phyloP scores from a whole-genome alignment of 2,329 filamentous ascomycete genomes.

The Botrytis cinerea region DNA sequence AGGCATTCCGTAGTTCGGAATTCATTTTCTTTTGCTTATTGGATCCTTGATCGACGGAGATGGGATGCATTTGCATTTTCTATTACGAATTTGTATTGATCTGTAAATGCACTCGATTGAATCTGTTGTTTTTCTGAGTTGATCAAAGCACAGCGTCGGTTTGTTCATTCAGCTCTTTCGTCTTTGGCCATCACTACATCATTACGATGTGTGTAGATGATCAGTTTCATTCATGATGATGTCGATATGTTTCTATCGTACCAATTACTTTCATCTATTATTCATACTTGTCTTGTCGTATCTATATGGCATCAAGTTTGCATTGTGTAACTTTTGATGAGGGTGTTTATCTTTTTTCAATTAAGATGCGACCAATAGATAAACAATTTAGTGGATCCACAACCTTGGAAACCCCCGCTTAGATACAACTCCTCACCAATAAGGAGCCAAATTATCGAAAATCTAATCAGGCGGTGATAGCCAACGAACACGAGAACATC shows the following conservation, averaged over 20 bases:
- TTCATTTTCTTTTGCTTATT: not conserved
- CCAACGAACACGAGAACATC: not conserved
- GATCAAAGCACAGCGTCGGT: not conserved
- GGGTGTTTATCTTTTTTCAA: conserved; percentile 6
- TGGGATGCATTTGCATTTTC: conserved; percentile 10
- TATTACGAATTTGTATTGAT: conserved; percentile 15
- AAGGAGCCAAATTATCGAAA: not conserved
- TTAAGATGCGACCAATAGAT: conserved; percentile 21
- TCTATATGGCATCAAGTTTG: not conserved
- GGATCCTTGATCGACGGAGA: conserved; percentile 8
- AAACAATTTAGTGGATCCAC: conserved; percentile 18
- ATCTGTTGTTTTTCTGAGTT: conserved; percentile 6
- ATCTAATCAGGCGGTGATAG: conserved; percentile 13
- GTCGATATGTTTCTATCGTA: not conserved
- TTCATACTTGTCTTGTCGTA: conserved; percentile 6
- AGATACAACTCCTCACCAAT: conserved; percentile 11
- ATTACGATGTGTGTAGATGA: not conserved
- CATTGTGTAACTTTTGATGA: conserved; percentile 8
- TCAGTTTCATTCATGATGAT: not conserved
- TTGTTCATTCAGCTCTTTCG: not conserved
- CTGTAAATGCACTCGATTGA: not conserved
- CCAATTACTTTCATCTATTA: not conserved
- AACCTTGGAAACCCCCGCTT: conserved; percentile 15
- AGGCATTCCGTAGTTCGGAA: conserved; percentile 20
- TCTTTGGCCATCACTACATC: not conserved